Percentiles rank a stretch among this genome's conserved stretches.
These are phyloP conservation scores for Arachnomyces sp. DNA, from an alignment of 2,329 filamentous ascomycete genomes.

Conservation along the genomic window DNA sequence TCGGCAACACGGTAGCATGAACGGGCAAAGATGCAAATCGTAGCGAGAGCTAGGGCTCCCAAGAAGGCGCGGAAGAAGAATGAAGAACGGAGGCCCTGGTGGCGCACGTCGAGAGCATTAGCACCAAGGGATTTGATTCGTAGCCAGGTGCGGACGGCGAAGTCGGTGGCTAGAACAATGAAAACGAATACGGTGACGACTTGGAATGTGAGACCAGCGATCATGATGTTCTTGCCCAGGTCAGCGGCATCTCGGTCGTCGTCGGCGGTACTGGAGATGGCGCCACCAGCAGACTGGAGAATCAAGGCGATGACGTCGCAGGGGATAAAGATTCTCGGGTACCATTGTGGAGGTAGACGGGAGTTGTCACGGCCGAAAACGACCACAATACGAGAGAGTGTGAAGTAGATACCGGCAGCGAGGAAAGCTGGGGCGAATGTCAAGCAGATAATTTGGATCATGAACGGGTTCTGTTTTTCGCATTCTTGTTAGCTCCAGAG, in stretches of 20 bases:
- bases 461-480: constrained; percentile 20
- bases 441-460: constrained; percentile 41
- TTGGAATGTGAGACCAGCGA: constrained; percentile 57
- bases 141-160: constrained; percentile 25
- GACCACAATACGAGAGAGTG: constrained; percentile 39
- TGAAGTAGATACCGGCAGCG: constrained; percentile 58
- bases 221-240: constrained; percentile 54
- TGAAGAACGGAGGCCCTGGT: constrained; percentile 21
- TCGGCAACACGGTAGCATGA: constrained; percentile 46
- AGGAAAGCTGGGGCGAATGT: constrained; percentile 60
- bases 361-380: constrained; percentile 27
- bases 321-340: constrained; percentile 48
- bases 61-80: constrained; percentile 35
- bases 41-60: constrained; percentile 32
- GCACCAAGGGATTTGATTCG: constrained; percentile 8
- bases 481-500: background rate
- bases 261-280: constrained; percentile 40
- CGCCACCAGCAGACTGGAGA: constrained; percentile 56
- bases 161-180: constrained; percentile 45
- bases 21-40: constrained; percentile 40
- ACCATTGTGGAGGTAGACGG: constrained; percentile 25
- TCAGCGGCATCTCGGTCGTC: constrained; percentile 28
- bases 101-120: constrained; percentile 6
- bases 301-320: constrained; percentile 56
- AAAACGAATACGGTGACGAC: constrained; percentile 53